A percentile compares a stretch with the other conserved stretches of the same genome.
Evolutionary conservation across 192 early-diverging fungal species (phyloP).

Genomic region (Linnemannia elongata): DNA sequence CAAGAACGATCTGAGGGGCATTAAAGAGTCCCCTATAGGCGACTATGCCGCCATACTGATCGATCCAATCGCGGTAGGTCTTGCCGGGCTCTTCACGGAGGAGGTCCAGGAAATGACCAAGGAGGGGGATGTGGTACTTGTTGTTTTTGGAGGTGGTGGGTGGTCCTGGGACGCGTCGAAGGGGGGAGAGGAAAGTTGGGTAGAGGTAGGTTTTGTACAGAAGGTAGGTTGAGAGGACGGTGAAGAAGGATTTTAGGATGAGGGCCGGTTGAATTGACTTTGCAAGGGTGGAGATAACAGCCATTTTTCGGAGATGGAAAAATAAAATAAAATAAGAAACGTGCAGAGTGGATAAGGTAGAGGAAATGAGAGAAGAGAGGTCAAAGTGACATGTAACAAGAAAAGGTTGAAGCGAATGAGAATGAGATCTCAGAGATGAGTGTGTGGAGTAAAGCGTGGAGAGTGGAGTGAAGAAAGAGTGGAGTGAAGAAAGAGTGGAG

Average conservation of each 20-base stretch:
- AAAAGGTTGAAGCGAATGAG: neutral
- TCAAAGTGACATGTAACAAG: neutral
- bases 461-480: too few species aligned
- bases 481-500: too few species aligned
- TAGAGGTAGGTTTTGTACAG: conserved; percentile 56
- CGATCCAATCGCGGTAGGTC: conserved; percentile 60
- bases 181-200: conserved; percentile 55
- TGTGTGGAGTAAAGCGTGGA: too few species aligned
- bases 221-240: conserved; percentile 44
- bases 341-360: neutral
- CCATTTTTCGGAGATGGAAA: conserved; percentile 14
- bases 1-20: conserved; percentile 51
- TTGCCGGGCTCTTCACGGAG: conserved; percentile 54
- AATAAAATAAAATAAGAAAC: neutral
- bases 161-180: conserved; percentile 65
- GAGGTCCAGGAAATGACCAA: conserved; percentile 63
- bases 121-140: conserved; percentile 48
- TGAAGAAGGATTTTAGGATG: conserved; percentile 13
- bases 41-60: conserved; percentile 67
- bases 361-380: neutral
- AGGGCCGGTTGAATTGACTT: conserved; percentile 9
- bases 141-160: conserved; percentile 50
- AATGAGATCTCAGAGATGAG: neutral
- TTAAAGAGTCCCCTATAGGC: conserved; percentile 62
- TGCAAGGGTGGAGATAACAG: conserved; percentile 17